Base-by-base conservation (phyloP, 169 alveolate species). In the Plasmodium coatneyi region DNA sequence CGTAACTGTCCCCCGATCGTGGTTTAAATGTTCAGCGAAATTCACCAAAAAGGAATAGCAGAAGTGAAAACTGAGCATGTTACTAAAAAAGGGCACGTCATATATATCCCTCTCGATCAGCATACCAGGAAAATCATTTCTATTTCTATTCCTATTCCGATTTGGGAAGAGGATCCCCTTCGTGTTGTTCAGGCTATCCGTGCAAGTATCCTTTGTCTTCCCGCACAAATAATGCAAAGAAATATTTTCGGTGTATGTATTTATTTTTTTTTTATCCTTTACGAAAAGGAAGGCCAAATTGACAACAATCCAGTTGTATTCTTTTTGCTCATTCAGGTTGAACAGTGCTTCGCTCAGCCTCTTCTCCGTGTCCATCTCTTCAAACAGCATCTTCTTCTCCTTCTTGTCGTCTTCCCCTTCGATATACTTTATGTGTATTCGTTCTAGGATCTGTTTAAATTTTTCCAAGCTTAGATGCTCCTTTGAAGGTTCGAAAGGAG, bases 31-130 rank as follows among this genome's bases (percentile, higher is more conserved):
- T 41, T 84, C 84, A n/a, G 46, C 54, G 46, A 84, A 84, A 84
- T 74, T 84, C 10, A 74, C 78, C 28, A 84, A 74, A 41, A 72
- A 84, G 25, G 93, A 84, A 41, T 84, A 84, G 28, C 79, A 82
- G 79, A 84, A 84, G 79, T 71, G 78, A 28, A 84, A 14, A 30
- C 66, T 84, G 9, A 84, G 28, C 41, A 84, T 84, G 43, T 71
- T 60, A 36, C 74, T 84, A 22, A 30, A 84, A 60, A 84, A 84
- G 36, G 41, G n/a, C 25, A 9, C 70, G 41, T 84, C 93, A 84
- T 72, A 84, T 2, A 84, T 46, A 41, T 84, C 93, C 28, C 32
- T 49, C 66, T 84, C 86, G 12, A 71, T 70, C 7, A 25, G 66
- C n/a, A 82, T 36, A 43, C 19, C 28, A 7, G 1, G 5, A 28